phyloP scores from a whole-genome alignment of 179 eudicot species.

The Heliamphora pulchella region DNA sequence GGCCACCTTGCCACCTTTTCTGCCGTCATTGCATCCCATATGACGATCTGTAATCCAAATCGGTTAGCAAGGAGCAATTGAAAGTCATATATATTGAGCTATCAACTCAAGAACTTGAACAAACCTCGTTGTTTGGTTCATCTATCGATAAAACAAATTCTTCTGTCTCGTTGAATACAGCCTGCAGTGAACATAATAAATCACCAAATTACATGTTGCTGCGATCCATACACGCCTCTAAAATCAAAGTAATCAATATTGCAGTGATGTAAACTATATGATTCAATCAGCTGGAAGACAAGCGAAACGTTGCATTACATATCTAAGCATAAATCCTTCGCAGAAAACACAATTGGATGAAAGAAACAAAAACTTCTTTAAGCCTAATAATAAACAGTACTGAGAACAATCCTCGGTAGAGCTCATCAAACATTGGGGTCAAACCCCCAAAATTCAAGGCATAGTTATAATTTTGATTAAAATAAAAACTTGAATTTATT shows the following conservation, averaged over 20 bases:
- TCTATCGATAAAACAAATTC: slow-evolving; percentile 64
- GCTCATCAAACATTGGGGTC: background rate
- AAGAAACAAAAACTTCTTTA: too few relatives aligned
- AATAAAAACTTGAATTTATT: background rate
- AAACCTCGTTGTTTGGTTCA: slow-evolving; percentile 73
- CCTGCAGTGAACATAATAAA: slow-evolving; percentile 33
- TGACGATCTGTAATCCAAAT: slow-evolving; percentile 43
- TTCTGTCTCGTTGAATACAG: slow-evolving; percentile 67
- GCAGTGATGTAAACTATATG: background rate
- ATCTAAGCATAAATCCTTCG: background rate
- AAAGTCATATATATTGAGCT: too few relatives aligned
- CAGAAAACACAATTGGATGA: background rate
- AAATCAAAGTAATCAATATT: background rate
- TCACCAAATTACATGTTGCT: background rate
- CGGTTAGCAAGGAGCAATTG: background rate
- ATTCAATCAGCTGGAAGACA: too few relatives aligned
- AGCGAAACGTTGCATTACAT: too few relatives aligned
- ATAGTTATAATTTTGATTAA: background rate
- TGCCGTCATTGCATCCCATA: slow-evolving; percentile 72
- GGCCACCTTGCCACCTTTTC: slow-evolving; percentile 64
- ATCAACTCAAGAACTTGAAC: slow-evolving; percentile 15
- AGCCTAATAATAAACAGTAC: too few relatives aligned
- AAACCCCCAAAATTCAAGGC: background rate
- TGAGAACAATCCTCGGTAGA: background rate
- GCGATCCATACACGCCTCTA: background rate